These are phyloP conservation scores for Pseudocercospora ulei DNA, from an alignment of 2,329 filamentous ascomycete species.

Conservation along the genomic window DNA sequence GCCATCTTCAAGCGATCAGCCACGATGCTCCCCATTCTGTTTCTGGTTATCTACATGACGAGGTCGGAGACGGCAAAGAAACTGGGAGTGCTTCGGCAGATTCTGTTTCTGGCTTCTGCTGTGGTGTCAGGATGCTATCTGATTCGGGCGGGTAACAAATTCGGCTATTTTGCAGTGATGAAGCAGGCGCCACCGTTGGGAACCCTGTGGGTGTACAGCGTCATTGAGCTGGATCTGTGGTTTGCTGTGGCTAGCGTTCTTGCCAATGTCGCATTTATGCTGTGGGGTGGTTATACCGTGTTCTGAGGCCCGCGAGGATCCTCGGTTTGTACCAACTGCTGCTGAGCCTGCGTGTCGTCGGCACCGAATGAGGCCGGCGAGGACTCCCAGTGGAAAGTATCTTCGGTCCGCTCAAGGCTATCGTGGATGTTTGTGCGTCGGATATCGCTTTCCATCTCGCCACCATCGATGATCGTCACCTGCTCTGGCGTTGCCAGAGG, in stretches of 20 bases:
- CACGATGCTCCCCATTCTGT: slow-evolving; percentile 40
- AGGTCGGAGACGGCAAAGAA: slow-evolving; percentile 36
- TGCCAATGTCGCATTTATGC: slow-evolving; percentile 45
- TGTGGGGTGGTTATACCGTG: slow-evolving; percentile 45
- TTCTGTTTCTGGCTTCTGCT: slow-evolving; percentile 55
- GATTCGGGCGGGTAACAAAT: slow-evolving; percentile 68
- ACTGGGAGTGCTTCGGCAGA: slow-evolving; percentile 41
- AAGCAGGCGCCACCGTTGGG: slow-evolving; percentile 82
- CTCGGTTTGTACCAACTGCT: neutral
- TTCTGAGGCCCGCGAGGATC: slow-evolving; percentile 17
- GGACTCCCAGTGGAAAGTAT: slow-evolving; percentile 1
- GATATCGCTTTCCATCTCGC: no score
- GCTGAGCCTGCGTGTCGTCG: neutral
- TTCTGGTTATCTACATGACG: slow-evolving; percentile 40
- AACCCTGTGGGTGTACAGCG: slow-evolving; percentile 85
- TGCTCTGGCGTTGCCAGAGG: neutral
- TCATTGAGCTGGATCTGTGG: slow-evolving; percentile 69
- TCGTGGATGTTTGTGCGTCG: no score
- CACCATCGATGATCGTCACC: no score
- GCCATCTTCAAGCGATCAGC: slow-evolving; percentile 47
- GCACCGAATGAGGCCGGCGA: neutral
- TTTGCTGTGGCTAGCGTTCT: slow-evolving; percentile 52
- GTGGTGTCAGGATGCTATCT: slow-evolving; percentile 63
- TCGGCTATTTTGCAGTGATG: slow-evolving; percentile 79
- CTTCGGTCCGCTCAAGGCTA: neutral